Conservation (phyloP, 495 filamentous ascomycete species). For the Penicillium antarcticum region DNA sequence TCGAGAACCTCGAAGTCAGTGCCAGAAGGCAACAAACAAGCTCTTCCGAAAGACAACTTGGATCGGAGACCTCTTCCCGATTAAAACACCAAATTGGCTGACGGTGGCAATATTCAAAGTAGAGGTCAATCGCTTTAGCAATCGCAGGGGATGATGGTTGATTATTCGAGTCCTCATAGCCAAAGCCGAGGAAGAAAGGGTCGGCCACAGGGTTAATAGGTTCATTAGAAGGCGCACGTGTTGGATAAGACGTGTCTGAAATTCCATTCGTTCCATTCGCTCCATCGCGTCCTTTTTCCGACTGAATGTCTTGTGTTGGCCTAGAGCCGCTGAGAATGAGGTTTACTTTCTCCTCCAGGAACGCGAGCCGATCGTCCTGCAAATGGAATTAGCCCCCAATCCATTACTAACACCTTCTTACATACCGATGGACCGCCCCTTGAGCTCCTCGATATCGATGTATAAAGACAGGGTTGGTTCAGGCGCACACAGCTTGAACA, state of each 20-base stretch:
- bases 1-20: constrained; percentile 39
- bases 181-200: constrained; percentile 26
- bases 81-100: constrained; percentile 50
- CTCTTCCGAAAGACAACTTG: constrained; percentile 35
- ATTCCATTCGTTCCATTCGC: constrained; percentile 13
- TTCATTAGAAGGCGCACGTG: constrained; percentile 20
- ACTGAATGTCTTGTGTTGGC: constrained; percentile 13
- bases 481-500: constrained; percentile 46
- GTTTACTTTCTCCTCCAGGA: constrained; percentile 47
- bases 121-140: constrained; percentile 35
- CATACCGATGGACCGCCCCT: constrained; percentile 34
- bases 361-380: constrained; percentile 42
- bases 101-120: constrained; percentile 45
- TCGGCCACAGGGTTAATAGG: constrained; percentile 17
- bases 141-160: constrained; percentile 27
- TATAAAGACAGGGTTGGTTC: constrained; percentile 42
- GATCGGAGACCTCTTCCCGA: constrained; percentile 38
- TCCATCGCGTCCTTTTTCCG: constrained; percentile 15
- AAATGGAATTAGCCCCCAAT: too few species aligned
- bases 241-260: constrained; percentile 17
- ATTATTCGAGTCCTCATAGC: constrained; percentile 27
- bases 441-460: constrained; percentile 20
- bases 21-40: constrained; percentile 42
- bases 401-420: not conserved
- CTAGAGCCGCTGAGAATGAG: constrained; percentile 37